These are phyloP conservation scores for Penicillium concentricum DNA, from an alignment of 2,329 filamentous ascomycete species.

Conservation along the genomic window DNA sequence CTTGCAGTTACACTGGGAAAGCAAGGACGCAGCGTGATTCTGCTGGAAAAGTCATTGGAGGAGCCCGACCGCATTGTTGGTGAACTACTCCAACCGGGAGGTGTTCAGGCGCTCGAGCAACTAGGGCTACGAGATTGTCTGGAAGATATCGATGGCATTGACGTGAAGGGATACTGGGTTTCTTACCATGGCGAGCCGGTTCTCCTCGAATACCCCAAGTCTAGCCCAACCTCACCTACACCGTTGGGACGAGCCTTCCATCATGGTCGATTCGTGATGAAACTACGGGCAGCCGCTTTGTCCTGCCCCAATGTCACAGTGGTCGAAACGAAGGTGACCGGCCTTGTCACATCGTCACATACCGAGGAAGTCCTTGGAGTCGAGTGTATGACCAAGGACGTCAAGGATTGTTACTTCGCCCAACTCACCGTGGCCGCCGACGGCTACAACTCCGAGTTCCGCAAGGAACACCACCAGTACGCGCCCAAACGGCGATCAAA, in stretches of 20 bases:
- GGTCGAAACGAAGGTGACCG: conserved; percentile 82
- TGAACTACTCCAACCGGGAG: conserved; percentile 90
- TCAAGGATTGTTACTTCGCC: conserved; percentile 79
- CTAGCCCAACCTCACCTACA: conserved; percentile 49
- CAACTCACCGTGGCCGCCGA: conserved; percentile 86
- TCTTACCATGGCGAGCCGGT: conserved; percentile 74
- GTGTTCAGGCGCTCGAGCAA: conserved; percentile 74
- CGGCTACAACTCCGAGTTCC: conserved; percentile 89
- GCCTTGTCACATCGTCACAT: conserved; percentile 68
- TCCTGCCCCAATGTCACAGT: conserved; percentile 80
- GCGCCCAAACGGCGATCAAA: conserved; percentile 73
- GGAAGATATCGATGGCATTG: conserved; percentile 82
- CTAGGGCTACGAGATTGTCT: conserved; percentile 79
- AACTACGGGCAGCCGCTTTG: conserved; percentile 72
- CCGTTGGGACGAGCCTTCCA: conserved; percentile 83
- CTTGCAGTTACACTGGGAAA: conserved; percentile 79
- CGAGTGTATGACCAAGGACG: conserved; percentile 64
- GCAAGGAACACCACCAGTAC: conserved; percentile 70
- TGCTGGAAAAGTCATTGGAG: conserved; percentile 85
- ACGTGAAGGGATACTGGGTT: conserved; percentile 82
- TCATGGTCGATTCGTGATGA: conserved; percentile 87
- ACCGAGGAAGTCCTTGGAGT: conserved; percentile 78
- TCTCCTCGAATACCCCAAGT: conserved; percentile 73
- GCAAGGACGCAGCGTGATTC: conserved; percentile 85
- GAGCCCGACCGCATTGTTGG: conserved; percentile 96